Evolutionary conservation across 495 filamentous ascomycete species (phyloP).

Genomic region (Penicillium longicatenatum): DNA sequence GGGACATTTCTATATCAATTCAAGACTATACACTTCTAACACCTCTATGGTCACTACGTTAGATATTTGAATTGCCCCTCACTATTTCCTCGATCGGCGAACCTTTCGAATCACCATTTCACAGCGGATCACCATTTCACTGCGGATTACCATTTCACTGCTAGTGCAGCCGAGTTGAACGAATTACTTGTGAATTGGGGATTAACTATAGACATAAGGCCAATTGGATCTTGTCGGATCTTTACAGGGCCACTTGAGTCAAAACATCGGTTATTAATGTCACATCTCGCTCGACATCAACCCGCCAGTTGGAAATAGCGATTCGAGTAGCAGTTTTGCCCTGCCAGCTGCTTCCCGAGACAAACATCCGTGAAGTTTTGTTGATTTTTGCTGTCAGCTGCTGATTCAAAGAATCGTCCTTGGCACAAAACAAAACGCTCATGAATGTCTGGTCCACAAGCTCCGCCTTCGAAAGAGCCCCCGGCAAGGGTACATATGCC

Average conservation of each 20-base stretch:
- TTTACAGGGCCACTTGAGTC: constrained; percentile 27
- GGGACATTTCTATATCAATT: too few species aligned
- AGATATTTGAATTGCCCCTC: too few species aligned
- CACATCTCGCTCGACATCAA: constrained; percentile 41
- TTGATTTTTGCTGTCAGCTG: constrained; percentile 72
- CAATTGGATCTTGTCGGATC: neutral
- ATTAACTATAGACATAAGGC: neutral
- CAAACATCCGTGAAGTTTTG: constrained; percentile 71
- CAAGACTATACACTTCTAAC: too few species aligned
- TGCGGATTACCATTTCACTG: too few species aligned
- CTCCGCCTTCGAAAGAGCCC: constrained; percentile 31
- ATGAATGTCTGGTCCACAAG: constrained; percentile 62
- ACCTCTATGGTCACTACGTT: too few species aligned
- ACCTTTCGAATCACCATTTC: too few species aligned
- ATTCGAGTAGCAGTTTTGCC: constrained; percentile 71
- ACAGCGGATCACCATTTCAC: too few species aligned
- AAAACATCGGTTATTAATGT: constrained; percentile 39
- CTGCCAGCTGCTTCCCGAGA: constrained; percentile 79
- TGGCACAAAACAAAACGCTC: constrained; percentile 79
- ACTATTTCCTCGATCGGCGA: too few species aligned
- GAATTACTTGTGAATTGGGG: too few species aligned
- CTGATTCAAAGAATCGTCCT: constrained; percentile 64
- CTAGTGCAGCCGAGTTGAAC: too few species aligned
- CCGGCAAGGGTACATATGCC: constrained; percentile 68
- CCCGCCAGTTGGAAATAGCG: constrained; percentile 82